A percentile compares a stretch with the other conserved stretches of the same genome.
Evolutionary conservation across 2,329 filamentous ascomycete genomes (phyloP).

Genomic region (Colletotrichum phormii): DNA sequence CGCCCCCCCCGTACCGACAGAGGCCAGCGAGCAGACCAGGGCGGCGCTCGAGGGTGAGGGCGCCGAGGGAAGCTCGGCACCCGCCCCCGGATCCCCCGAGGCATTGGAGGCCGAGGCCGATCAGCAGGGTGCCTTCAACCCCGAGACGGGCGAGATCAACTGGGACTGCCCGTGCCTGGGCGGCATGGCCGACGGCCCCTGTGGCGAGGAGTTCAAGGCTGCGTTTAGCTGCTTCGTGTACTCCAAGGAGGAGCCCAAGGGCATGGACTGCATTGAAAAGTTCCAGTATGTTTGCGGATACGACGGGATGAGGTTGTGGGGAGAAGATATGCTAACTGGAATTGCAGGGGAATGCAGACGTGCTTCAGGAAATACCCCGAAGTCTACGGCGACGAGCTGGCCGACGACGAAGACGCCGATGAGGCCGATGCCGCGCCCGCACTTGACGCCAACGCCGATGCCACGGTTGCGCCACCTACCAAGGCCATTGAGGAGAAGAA

Average conservation of each 20-base stretch:
- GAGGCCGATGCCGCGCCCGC: conserved; percentile 41
- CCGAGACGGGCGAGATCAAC: conserved; percentile 99
- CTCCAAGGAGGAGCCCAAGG: conserved; percentile 94
- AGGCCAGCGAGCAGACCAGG: conserved; percentile 39
- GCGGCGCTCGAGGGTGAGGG: conserved; percentile 37
- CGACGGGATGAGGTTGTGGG: neutral
- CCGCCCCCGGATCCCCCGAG: conserved; percentile 53
- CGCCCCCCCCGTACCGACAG: conserved; percentile 36
- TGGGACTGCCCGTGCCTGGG: conserved; percentile 99
- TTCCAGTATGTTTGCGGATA: conserved; percentile 78
- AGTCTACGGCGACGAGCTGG: conserved; percentile 89
- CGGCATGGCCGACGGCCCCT: conserved; percentile 96
- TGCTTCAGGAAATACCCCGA: conserved; percentile 96
- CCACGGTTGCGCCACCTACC: conserved; percentile 7
- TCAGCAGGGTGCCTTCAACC: conserved; percentile 95
- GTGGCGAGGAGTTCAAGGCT: conserved; percentile 92
- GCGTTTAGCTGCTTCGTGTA: conserved; percentile 99
- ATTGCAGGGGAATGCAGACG: conserved; percentile 88
- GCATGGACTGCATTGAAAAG: conserved; percentile 96
- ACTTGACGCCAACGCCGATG: conserved; percentile 40
- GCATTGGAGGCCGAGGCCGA: conserved; percentile 82
- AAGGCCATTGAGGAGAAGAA: conserved; percentile 17
- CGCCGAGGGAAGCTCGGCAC: conserved; percentile 9
- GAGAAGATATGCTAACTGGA: conserved; percentile 43
- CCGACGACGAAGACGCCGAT: conserved; percentile 73